Conservation (phyloP, 2,329 filamentous ascomycete genomes). For the Trichoderma sp. region DNA sequence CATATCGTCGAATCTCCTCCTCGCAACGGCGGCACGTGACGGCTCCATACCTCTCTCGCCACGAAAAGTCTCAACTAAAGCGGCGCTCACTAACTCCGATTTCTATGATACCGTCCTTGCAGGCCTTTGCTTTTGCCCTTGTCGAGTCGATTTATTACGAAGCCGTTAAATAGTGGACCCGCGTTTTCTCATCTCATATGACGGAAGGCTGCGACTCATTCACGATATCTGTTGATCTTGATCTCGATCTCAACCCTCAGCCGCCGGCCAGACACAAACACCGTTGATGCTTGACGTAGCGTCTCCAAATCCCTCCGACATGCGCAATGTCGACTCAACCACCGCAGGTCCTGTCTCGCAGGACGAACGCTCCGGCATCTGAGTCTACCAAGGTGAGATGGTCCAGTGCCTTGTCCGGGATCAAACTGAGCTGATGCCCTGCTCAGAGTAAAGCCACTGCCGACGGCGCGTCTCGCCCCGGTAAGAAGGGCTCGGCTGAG, state of each 20-base stretch:
- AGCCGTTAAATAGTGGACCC: conserved; percentile 2
- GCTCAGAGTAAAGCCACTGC: conserved; percentile 20
- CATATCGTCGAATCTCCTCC: background rate
- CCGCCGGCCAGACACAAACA: background rate
- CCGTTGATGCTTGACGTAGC: conserved; percentile 1
- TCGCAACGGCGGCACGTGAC: background rate
- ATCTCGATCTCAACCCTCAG: background rate
- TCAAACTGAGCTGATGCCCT: conserved; percentile 12
- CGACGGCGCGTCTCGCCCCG: conserved; percentile 24
- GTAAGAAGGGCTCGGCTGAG: conserved; percentile 29
- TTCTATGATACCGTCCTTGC: background rate
- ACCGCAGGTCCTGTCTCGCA: conserved; percentile 37
- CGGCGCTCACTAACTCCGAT: conserved; percentile 5
- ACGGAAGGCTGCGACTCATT: conserved; percentile 15
- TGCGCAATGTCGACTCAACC: conserved; percentile 38
- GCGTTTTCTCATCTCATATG: conserved; percentile 9
- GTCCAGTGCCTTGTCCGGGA: background rate
- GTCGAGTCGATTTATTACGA: background rate
- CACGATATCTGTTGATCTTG: background rate
- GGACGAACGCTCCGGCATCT: conserved; percentile 32
- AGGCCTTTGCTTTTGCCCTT: background rate
- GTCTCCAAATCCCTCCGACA: conserved; percentile 24
- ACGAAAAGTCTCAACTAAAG: background rate
- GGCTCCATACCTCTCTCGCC: background rate
- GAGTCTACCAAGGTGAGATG: conserved; percentile 32